Base-by-base conservation (phyloP, 2,329 filamentous ascomycete species). In the Venturiaceae sp. region DNA sequence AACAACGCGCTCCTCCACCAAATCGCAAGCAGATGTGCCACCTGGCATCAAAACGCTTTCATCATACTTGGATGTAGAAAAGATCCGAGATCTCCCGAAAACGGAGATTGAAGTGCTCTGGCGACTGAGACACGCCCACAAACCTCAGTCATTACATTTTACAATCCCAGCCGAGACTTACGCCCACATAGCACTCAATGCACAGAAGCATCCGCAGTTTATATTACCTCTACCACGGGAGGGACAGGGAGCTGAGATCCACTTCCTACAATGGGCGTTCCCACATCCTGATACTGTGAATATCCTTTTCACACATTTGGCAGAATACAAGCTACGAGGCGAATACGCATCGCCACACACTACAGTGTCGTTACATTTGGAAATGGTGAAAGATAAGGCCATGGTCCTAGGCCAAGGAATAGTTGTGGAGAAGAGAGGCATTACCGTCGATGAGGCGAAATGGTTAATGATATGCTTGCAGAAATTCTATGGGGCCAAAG, bases 191-290 rank as follows among this genome's bases (percentile, higher is more conserved):
- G 83, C 86, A 62, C 70, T 75, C 0, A 83, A 84, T 2, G 94
- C 92, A 14, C 84, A 83, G 63, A 77, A 77, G 55, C 83, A 92
- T 70, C 94, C 94, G 14, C 86, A 91, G 65, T 99, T 99, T 75
- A 86, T 99, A 58, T 82, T 99, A 1, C 94, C 94, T 0, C 81
- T 97, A 6, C 88, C 88, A 63, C 55, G 53, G 16, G 72, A 72
- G 61, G 73, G 73, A 3, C 76, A 82, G 62, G 60, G 58, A 19
- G 90, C 91, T 52, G 94, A 97, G 72, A 91, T 99, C 50, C 94
- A 99, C 74, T 96, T 95, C 72, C 74, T 99, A 62, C 92, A 99
- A 74, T 99, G 95, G 90, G 88, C 88, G 0, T 96, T 96, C 73
- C 92, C 95, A 61, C 80, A 84, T 0, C 77, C 79, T 2, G 74